Conservation (phyloP, 2,329 filamentous ascomycete genomes). For the Aspergillus clavatus region DNA sequence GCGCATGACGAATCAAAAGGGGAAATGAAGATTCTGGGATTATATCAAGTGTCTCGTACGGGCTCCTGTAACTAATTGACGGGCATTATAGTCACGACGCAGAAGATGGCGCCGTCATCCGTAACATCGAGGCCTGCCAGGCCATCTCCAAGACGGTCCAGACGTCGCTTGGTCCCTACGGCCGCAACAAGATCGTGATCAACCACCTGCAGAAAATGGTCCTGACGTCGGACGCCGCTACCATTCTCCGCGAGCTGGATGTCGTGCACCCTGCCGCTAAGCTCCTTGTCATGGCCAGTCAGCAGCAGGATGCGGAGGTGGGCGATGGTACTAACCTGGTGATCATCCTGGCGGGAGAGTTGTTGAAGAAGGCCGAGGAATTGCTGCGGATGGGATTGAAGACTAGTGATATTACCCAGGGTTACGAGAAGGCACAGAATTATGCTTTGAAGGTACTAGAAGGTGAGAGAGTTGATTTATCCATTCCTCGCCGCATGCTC, state of each 20-base stretch:
- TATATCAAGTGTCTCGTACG: not conserved
- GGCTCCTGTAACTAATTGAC: slow-evolving; percentile 9
- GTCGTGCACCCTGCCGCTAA: slow-evolving; percentile 98
- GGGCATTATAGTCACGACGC: slow-evolving; percentile 75
- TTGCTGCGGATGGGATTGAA: slow-evolving; percentile 94
- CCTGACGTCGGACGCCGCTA: slow-evolving; percentile 93
- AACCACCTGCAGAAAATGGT: slow-evolving; percentile 99
- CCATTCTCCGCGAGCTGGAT: slow-evolving; percentile 93
- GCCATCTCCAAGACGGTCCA: slow-evolving; percentile 94
- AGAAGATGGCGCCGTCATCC: slow-evolving; percentile 96
- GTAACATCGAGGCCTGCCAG: slow-evolving; percentile 97
- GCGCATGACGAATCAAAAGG: not conserved
- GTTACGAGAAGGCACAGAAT: slow-evolving; percentile 91
- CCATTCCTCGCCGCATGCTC: slow-evolving; percentile 1
- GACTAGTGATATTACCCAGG: slow-evolving; percentile 93
- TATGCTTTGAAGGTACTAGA: slow-evolving; percentile 82
- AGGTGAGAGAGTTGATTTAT: slow-evolving; percentile 41
- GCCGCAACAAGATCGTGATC: slow-evolving; percentile 99
- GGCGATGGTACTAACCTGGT: slow-evolving; percentile 97
- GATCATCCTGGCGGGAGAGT: slow-evolving; percentile 89
- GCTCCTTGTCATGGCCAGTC: slow-evolving; percentile 94
- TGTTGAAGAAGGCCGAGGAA: slow-evolving; percentile 96
- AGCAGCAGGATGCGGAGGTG: slow-evolving; percentile 99
- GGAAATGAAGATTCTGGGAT: not conserved
- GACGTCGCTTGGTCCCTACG: slow-evolving; percentile 93